Conservation (phyloP, 768 basidiomycete genomes). For the Rubroboletus satanas region DNA sequence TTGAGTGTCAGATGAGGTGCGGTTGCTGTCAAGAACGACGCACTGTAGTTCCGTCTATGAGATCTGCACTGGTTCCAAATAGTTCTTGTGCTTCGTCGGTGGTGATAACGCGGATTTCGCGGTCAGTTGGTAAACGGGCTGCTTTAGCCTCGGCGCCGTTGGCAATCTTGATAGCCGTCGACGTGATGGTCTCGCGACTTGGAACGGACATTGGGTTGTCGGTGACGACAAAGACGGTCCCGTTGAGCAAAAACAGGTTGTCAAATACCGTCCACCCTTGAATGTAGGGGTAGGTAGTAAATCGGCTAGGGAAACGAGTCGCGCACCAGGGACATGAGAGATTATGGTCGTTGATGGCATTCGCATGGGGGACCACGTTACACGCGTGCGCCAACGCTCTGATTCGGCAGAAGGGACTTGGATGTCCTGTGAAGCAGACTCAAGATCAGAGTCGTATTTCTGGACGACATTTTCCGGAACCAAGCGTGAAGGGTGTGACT, state of each 20-base stretch:
- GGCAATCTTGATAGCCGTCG: slow-evolving; percentile 57
- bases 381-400: slow-evolving; percentile 30
- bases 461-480: slow-evolving; percentile 6
- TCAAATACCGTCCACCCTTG: slow-evolving; percentile 91
- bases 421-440: slow-evolving; percentile 1
- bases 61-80: slow-evolving; percentile 69
- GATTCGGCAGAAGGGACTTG: slow-evolving; percentile 11
- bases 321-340: slow-evolving; percentile 69
- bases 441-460: background rate
- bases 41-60: slow-evolving; percentile 77
- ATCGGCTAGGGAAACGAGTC: background rate
- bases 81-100: slow-evolving; percentile 59
- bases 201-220: slow-evolving; percentile 68
- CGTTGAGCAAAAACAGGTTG: slow-evolving; percentile 75
- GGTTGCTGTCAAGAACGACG: slow-evolving; percentile 13
- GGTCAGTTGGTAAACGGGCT: slow-evolving; percentile 67
- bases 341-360: slow-evolving; percentile 64
- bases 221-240: slow-evolving; percentile 78
- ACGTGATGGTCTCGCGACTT: slow-evolving; percentile 62
- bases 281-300: background rate
- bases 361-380: slow-evolving; percentile 36
- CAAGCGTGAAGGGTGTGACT: slow-evolving; percentile 2
- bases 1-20: background rate
- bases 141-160: slow-evolving; percentile 53
- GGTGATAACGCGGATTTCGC: slow-evolving; percentile 75